Conservation (phyloP, 2,329 filamentous ascomycete species). For the Aaosphaeria pasadenensis region DNA sequence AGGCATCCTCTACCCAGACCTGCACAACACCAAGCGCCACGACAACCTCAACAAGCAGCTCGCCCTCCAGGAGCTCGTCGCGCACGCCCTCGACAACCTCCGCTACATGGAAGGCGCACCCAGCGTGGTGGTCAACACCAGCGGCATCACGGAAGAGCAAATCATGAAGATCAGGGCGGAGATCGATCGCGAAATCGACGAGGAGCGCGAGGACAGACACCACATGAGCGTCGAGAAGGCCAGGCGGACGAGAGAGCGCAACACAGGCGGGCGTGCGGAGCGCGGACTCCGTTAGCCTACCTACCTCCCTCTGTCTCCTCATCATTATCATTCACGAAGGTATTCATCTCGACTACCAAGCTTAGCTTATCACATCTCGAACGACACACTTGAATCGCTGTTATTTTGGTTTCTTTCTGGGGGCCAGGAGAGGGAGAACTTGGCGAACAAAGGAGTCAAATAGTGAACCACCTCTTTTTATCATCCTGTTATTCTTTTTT, state of each 20-base stretch:
- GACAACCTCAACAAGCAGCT: conserved; percentile 79
- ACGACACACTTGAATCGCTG: too few species aligned
- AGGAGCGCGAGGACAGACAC: conserved; percentile 60
- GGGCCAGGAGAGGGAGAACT: too few species aligned
- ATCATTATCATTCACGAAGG: too few species aligned
- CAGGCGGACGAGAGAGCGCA: conserved; percentile 42
- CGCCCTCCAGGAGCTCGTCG: conserved; percentile 71
- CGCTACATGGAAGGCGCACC: conserved; percentile 81
- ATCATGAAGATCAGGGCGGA: conserved; percentile 58
- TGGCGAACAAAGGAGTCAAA: too few species aligned
- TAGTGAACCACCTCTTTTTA: too few species aligned
- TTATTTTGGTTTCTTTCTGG: too few species aligned
- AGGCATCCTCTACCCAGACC: conserved; percentile 75
- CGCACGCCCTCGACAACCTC: conserved; percentile 79
- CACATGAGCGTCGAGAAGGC: conserved; percentile 52
- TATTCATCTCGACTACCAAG: too few species aligned
- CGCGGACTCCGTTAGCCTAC: conserved; percentile 8
- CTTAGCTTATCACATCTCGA: too few species aligned
- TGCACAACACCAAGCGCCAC: conserved; percentile 70
- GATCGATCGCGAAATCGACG: conserved; percentile 65
- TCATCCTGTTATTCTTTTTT: too few species aligned
- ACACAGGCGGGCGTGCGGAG: conserved; percentile 45
- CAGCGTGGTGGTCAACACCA: conserved; percentile 71
- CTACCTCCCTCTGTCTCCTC: too few species aligned
- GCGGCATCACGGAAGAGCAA: conserved; percentile 70